Evolutionary conservation across 768 basidiomycete species (phyloP).

Genomic region (Russula compacta): DNA sequence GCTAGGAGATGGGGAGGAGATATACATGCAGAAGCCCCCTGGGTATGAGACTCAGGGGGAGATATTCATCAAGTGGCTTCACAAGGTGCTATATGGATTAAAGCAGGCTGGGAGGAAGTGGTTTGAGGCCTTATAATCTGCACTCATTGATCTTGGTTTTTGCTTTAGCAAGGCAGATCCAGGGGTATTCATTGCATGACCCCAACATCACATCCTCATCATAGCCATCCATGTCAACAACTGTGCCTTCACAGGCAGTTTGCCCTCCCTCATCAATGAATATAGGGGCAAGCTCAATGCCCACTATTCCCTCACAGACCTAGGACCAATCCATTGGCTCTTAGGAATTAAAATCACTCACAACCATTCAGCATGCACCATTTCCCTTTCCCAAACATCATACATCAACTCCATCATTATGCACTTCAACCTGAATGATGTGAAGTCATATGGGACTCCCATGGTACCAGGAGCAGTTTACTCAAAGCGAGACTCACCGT

Average conservation of each 20-base stretch:
- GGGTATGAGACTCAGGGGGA: not conserved
- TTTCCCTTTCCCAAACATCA: not conserved
- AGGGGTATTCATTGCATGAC: too few relatives aligned
- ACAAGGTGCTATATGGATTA: not conserved
- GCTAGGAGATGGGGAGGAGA: too few relatives aligned
- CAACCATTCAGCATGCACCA: not conserved
- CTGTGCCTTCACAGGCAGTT: not conserved
- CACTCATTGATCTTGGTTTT: too few relatives aligned
- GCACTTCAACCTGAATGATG: too few relatives aligned
- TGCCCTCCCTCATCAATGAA: accelerated
- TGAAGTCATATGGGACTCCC: too few relatives aligned
- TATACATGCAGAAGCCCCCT: not conserved
- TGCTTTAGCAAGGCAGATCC: too few relatives aligned
- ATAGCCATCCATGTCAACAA: not conserved
- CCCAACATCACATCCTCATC: too few relatives aligned
- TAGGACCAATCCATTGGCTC: not conserved
- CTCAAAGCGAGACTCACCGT: too few relatives aligned
- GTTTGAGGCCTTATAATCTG: too few relatives aligned
- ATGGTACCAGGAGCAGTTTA: too few relatives aligned
- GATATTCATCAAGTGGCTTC: not conserved
- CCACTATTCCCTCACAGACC: too few relatives aligned
- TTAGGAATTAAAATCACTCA: not conserved
- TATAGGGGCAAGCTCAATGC: not conserved
- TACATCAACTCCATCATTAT: not conserved
- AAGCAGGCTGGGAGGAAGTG: not conserved